These are phyloP conservation scores for Ceratobasidium sp. DNA, from an alignment of 1,284 basidiomycete species.

Conservation along the genomic window DNA sequence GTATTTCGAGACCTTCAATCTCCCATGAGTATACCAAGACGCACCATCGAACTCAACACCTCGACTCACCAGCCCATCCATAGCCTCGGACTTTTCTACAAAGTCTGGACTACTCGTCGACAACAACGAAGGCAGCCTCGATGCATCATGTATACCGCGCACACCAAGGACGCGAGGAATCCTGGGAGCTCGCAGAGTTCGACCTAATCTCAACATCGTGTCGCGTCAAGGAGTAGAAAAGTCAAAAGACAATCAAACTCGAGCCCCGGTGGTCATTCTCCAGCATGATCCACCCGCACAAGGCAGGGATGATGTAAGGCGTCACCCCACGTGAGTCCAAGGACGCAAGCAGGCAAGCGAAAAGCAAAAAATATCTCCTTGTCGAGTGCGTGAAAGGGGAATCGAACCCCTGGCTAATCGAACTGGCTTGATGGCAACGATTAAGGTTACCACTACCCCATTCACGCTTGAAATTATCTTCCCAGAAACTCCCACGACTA, in stretches of 20 bases:
- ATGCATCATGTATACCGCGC: constrained; percentile 62
- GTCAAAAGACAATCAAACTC: background rate
- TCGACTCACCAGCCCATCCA: constrained; percentile 68
- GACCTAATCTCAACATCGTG: constrained; percentile 10
- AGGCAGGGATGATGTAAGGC: background rate
- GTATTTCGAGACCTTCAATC: constrained; percentile 40
- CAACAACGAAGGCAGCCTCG: constrained; percentile 72
- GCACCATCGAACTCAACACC: constrained; percentile 50
- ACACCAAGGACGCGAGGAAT: background rate
- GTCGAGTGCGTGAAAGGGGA: constrained; percentile 35
- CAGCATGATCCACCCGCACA: constrained; percentile 33
- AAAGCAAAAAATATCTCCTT: background rate
- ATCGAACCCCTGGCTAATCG: constrained; percentile 41
- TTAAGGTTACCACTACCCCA: constrained; percentile 40
- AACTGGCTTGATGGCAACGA: constrained; percentile 34
- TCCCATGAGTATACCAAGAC: background rate
- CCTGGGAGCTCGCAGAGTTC: background rate
- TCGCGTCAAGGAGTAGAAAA: background rate
- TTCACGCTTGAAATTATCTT: constrained; percentile 5
- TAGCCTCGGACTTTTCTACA: constrained; percentile 64
- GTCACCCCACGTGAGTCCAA: background rate
- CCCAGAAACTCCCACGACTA: background rate
- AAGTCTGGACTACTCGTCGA: constrained; percentile 76
- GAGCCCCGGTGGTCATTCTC: constrained; percentile 24
- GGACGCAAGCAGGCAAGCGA: background rate